Conservation (phyloP, 257 asterid species). For the Solanum sejunctum region DNA sequence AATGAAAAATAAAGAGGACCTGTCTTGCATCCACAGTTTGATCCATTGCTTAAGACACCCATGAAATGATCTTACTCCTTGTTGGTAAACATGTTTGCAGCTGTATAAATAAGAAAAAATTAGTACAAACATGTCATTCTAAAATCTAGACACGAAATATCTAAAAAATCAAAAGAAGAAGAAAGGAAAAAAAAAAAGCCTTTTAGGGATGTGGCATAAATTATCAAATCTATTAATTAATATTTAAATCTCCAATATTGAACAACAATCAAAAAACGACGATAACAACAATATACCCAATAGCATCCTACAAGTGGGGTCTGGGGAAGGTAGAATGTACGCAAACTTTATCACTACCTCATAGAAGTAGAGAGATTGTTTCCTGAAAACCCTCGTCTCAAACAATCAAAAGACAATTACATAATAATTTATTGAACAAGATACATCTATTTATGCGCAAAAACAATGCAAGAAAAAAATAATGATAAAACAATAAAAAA, state of each 20-base stretch:
- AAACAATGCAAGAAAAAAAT: neutral
- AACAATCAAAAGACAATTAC: neutral
- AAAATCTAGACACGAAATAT: neutral
- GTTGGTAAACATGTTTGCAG: neutral
- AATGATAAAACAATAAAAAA: neutral
- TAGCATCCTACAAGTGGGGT: too few species aligned
- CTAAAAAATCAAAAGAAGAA: neutral
- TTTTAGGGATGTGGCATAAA: neutral
- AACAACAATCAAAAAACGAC: neutral
- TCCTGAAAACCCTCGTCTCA: too few species aligned
- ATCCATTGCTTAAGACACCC: neutral
- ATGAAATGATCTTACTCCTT: neutral
- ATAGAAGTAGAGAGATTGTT: too few species aligned
- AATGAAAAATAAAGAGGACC: neutral
- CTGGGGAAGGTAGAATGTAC: too few species aligned
- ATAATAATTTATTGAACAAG: neutral
- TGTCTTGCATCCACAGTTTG: conserved; percentile 1
- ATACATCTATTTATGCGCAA: neutral
- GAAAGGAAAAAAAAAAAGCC: too few species aligned
- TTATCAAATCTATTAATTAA: neutral
- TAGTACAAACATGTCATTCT: neutral
- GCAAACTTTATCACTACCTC: too few species aligned
- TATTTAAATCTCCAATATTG: neutral
- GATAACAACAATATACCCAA: too few species aligned
- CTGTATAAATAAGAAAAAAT: neutral